Evolutionary conservation across 768 basidiomycete species (phyloP).

Genomic region (Leccinellum luteum): DNA sequence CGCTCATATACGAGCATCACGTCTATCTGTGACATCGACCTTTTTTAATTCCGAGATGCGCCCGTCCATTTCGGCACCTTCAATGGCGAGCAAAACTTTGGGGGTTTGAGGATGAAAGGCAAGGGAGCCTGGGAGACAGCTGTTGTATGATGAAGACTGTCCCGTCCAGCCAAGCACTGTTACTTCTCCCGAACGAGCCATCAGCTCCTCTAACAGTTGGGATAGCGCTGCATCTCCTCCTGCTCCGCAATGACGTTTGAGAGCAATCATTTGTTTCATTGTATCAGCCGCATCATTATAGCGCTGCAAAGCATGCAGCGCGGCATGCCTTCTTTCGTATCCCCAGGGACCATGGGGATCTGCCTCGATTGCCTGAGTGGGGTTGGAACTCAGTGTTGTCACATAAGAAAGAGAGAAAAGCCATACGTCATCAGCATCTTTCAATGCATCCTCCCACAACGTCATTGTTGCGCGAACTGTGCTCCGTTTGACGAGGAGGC

Average conservation of each 20-base stretch:
- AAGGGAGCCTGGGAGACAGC: constrained; percentile 8
- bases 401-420: not conserved
- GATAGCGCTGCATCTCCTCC: not conserved
- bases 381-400: not conserved
- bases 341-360: not conserved
- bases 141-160: constrained; percentile 11
- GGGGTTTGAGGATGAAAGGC: not conserved
- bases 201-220: not conserved
- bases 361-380: not conserved
- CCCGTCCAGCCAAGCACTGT: constrained; percentile 6
- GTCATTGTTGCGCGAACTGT: not conserved
- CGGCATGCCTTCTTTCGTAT: constrained; percentile 1
- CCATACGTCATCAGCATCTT: not conserved
- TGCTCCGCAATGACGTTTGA: too few relatives aligned
- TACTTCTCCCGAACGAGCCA: constrained; percentile 1
- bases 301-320: not conserved
- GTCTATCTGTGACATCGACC: not conserved
- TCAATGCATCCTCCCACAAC: constrained; percentile 9
- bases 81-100: not conserved
- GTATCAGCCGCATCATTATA: not conserved
- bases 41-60: not conserved
- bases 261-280: not conserved
- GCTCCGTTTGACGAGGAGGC: constrained; percentile 12
- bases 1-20: not conserved
- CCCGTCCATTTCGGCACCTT: not conserved